These are phyloP conservation scores for Solanum microdontum DNA, from an alignment of 257 asterid species.

Conservation along the genomic window DNA sequence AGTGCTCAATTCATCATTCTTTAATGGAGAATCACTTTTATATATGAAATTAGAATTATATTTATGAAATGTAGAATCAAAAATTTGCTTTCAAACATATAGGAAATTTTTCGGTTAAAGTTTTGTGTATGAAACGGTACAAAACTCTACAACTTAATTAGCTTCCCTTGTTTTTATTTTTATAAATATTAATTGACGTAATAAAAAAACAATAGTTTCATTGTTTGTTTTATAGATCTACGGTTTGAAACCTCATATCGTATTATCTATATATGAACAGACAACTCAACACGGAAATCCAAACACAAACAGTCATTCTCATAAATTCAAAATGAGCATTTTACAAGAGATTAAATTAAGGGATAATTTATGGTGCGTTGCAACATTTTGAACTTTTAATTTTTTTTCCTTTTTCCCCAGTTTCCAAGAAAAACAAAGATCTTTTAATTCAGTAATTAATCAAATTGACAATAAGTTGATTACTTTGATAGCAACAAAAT, in stretches of 20 bases:
- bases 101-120: no score
- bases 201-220: background rate
- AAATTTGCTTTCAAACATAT: background rate
- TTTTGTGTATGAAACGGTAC: background rate
- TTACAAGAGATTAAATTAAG: background rate
- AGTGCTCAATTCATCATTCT: background rate
- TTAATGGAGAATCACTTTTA: no score
- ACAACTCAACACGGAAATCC: background rate
- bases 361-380: background rate
- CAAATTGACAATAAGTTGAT: no score
- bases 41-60: no score
- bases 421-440: background rate
- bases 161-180: background rate
- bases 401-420: no score
- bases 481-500: no score
- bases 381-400: background rate
- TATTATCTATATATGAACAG: background rate
- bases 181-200: background rate
- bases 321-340: background rate
- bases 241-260: constrained; percentile 13
- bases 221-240: background rate
- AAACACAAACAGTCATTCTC: background rate
- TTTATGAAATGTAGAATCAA: no score
- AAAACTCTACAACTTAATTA: background rate
- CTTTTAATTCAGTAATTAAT: no score